Percentiles rank a stretch among this genome's conserved stretches.
phyloP scores from a whole-genome alignment of 1,139 yeast genomes.

The Candida sp. region DNA sequence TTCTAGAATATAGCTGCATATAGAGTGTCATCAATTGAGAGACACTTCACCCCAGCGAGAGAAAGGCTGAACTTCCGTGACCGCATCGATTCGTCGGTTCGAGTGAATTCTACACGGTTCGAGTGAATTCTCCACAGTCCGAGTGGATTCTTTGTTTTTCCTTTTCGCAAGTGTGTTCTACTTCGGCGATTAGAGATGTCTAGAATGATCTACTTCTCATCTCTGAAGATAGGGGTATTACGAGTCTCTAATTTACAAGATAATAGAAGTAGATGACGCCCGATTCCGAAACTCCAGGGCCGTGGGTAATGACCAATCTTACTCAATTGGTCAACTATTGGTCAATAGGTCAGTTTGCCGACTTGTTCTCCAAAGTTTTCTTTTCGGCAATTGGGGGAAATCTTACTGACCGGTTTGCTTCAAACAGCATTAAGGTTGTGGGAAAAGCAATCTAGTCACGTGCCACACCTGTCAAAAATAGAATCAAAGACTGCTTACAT shows the following conservation, averaged over 20 bases:
- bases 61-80: neutral
- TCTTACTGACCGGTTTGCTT: no score
- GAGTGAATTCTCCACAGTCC: neutral
- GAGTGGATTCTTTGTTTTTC: neutral
- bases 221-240: neutral
- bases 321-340: neutral
- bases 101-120: neutral
- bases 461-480: neutral
- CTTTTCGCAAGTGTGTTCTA: neutral
- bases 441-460: neutral
- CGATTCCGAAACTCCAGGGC: neutral
- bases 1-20: no score
- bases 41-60: no score
- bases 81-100: neutral
- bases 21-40: no score
- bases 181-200: neutral
- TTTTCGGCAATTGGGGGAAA: neutral
- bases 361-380: neutral
- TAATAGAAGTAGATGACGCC: neutral
- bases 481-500: neutral
- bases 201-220: neutral
- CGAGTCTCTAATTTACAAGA: neutral
- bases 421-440: no score
- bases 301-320: neutral
- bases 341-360: neutral